phyloP scores from a whole-genome alignment of 2,329 filamentous ascomycete genomes.

The Penicillium hesseltinei region DNA sequence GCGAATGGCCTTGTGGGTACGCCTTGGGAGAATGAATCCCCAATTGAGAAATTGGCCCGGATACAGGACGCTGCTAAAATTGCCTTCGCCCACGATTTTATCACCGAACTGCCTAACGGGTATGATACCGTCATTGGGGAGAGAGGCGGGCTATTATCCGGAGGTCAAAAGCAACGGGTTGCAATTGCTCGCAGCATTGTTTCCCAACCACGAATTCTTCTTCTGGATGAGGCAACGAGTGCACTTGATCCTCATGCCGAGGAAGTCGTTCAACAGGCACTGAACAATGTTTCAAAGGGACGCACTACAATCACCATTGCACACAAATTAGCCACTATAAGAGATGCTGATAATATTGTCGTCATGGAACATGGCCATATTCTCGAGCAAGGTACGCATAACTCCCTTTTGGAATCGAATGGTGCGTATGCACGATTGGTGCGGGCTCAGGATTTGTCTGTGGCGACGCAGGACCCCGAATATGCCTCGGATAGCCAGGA shows the following conservation, averaged over 20 bases:
- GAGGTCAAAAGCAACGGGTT: constrained; percentile 91
- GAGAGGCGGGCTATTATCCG: constrained; percentile 75
- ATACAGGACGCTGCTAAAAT: constrained; percentile 18
- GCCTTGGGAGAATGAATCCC: constrained; percentile 58
- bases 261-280: constrained; percentile 77
- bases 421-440: constrained; percentile 44
- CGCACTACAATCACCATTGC: constrained; percentile 42
- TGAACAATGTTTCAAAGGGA: constrained; percentile 67
- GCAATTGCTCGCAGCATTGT: constrained; percentile 80
- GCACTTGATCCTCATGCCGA: constrained; percentile 86
- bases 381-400: constrained; percentile 47
- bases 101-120: constrained; percentile 69
- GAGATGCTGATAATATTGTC: constrained; percentile 46
- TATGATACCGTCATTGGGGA: constrained; percentile 85
- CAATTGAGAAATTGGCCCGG: constrained; percentile 47
- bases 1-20: constrained; percentile 61
- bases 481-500: neutral
- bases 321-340: constrained; percentile 47
- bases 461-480: constrained; percentile 12
- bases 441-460: constrained; percentile 48
- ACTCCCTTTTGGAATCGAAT: constrained; percentile 33
- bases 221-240: constrained; percentile 87
- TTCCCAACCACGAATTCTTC: constrained; percentile 75
- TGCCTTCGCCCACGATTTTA: constrained; percentile 72
- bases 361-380: constrained; percentile 46